Conservation (phyloP, 495 filamentous ascomycete species). For the Xylaria flabelliformis region DNA sequence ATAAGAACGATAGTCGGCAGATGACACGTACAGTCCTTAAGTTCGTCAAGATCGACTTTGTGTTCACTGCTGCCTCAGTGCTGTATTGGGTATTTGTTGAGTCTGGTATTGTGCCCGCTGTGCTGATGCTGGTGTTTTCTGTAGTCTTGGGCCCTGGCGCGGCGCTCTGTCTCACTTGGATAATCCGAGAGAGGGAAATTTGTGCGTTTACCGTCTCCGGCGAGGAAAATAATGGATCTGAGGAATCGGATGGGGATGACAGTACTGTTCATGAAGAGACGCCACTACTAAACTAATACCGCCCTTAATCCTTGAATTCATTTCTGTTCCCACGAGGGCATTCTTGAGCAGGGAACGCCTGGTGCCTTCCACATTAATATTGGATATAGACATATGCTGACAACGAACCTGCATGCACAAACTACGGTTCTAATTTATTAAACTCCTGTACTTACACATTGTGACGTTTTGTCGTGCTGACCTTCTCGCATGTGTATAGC, state of each 20-base stretch:
- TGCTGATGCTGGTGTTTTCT: constrained; percentile 39
- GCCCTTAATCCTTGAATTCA: background rate
- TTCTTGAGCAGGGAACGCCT: too few relatives aligned
- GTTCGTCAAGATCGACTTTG: constrained; percentile 45
- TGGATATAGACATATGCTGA: background rate
- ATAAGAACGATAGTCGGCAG: constrained; percentile 45
- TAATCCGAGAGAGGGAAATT: constrained; percentile 44
- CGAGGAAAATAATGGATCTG: constrained; percentile 19
- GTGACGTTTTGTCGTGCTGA: background rate
- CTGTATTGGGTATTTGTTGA: constrained; percentile 52
- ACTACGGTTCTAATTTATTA: background rate
- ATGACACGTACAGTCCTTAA: constrained; percentile 48
- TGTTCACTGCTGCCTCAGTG: constrained; percentile 44
- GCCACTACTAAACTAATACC: constrained; percentile 18
- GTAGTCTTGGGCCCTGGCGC: constrained; percentile 48
- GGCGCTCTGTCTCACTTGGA: constrained; percentile 46
- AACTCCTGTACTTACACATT: background rate
- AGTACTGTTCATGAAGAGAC: constrained; percentile 29
- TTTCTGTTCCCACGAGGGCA: background rate
- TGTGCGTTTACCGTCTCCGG: constrained; percentile 24
- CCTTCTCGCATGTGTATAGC: too few relatives aligned
- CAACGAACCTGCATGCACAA: background rate
- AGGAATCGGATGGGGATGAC: constrained; percentile 25
- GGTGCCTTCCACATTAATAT: background rate
- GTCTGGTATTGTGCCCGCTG: constrained; percentile 39